These are phyloP conservation scores for Leishmania aethiopica DNA, from an alignment of 208 protist species.

Conservation along the genomic window DNA sequence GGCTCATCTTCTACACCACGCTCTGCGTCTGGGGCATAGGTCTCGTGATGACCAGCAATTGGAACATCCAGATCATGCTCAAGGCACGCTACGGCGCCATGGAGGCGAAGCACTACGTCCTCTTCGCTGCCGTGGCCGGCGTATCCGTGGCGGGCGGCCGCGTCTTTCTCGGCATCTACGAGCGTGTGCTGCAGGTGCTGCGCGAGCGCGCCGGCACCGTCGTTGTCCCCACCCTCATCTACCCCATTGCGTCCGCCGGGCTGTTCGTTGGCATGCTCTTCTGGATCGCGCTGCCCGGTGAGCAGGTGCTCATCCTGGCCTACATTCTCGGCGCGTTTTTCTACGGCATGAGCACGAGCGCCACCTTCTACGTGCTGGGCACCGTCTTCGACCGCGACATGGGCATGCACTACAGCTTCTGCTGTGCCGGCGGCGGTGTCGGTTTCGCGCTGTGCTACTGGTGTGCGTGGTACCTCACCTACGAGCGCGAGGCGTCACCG, in stretches of 20 bases:
- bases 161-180: slow-evolving; percentile 47
- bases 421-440: slow-evolving; percentile 38
- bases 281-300: slow-evolving; percentile 49
- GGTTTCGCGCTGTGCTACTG: slow-evolving; percentile 53
- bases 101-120: slow-evolving; percentile 50
- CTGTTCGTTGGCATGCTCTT: slow-evolving; percentile 42
- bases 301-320: slow-evolving; percentile 32
- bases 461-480: slow-evolving; percentile 40
- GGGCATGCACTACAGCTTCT: slow-evolving; percentile 70
- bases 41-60: slow-evolving; percentile 50
- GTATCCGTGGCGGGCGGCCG: slow-evolving; percentile 45
- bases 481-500: slow-evolving; percentile 31
- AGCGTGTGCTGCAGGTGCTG: slow-evolving; percentile 32
- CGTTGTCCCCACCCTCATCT: slow-evolving; percentile 33
- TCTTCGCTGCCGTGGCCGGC: slow-evolving; percentile 55
- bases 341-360: slow-evolving; percentile 54
- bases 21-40: slow-evolving; percentile 59
- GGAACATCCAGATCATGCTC: slow-evolving; percentile 53
- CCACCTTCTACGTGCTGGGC: slow-evolving; percentile 56
- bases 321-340: slow-evolving; percentile 42
- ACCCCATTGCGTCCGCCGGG: slow-evolving; percentile 37
- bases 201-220: slow-evolving; percentile 19
- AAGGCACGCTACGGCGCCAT: slow-evolving; percentile 29
- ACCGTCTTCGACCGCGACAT: slow-evolving; percentile 59
- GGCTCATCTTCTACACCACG: slow-evolving; percentile 51